Evolutionary conservation across 495 filamentous ascomycete species (phyloP).

Genomic region (Eremomyces bilateralis): DNA sequence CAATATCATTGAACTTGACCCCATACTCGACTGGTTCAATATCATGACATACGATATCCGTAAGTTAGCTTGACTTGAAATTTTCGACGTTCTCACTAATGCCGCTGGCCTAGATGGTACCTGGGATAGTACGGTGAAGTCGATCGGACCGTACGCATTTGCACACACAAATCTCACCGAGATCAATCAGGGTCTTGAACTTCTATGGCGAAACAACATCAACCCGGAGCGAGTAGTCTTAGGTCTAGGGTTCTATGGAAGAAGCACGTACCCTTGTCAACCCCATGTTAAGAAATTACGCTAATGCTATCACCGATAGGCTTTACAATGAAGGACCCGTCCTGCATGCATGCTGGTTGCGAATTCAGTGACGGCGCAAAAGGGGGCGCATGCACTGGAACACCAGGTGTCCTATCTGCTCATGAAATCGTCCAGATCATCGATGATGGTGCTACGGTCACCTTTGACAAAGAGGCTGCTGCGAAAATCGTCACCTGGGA

Average conservation of each 20-base stretch:
- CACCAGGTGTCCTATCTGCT: conserved; percentile 4
- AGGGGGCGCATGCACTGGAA: conserved; percentile 3
- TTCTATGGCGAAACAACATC: conserved; percentile 31
- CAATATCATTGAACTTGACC: conserved; percentile 1
- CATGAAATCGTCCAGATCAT: conserved; percentile 5
- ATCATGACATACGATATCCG: conserved; percentile 6
- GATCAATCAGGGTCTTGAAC: conserved; percentile 25
- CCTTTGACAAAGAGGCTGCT: conserved; percentile 4
- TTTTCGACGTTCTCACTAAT: too few relatives aligned
- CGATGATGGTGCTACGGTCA: background rate
- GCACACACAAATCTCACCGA: conserved; percentile 36
- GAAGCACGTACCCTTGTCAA: too few relatives aligned
- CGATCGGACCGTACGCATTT: conserved; percentile 16
- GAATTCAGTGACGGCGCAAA: conserved; percentile 7
- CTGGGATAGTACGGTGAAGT: conserved; percentile 4
- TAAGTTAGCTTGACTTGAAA: too few relatives aligned
- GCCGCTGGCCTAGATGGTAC: conserved; percentile 5
- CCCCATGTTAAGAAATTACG: too few relatives aligned
- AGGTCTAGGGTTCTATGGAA: conserved; percentile 33
- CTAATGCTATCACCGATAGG: too few relatives aligned
- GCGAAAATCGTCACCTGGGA: conserved; percentile 20
- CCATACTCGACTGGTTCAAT: conserved; percentile 6
- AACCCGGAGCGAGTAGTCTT: conserved; percentile 21
- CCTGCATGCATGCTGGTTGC: conserved; percentile 17
- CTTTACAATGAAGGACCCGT: conserved; percentile 15